Percentiles rank a stretch among this genome's conserved stretches.
Evolutionary conservation across 768 basidiomycete species (phyloP).

Genomic region (Leucocoprinus leucothites): DNA sequence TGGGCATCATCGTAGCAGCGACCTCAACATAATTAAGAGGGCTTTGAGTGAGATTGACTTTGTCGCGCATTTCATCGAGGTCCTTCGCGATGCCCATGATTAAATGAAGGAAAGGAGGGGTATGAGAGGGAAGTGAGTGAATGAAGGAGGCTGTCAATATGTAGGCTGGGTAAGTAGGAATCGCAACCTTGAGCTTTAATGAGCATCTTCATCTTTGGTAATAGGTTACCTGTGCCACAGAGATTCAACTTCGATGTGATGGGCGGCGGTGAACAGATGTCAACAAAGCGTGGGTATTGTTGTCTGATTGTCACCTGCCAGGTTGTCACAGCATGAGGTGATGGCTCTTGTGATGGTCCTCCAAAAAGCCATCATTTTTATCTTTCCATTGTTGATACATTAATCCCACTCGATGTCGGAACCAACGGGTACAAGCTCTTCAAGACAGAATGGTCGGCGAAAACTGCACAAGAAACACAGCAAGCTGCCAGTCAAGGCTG

Average conservation of each 20-base stretch:
- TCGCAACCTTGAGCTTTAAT: too few species aligned
- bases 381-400: background rate
- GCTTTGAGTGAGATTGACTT: background rate
- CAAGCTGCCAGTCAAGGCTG: slow-evolving; percentile 17
- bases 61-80: background rate
- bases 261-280: too few species aligned
- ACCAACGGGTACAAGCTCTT: slow-evolving; percentile 6
- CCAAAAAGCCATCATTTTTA: background rate
- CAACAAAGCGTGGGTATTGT: too few species aligned
- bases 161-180: too few species aligned
- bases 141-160: too few species aligned
- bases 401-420: background rate
- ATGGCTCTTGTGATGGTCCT: background rate
- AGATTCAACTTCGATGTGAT: too few species aligned
- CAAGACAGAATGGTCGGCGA: slow-evolving; percentile 14
- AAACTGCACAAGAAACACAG: slow-evolving; percentile 18
- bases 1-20: slow-evolving; percentile 9
- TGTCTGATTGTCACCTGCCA: too few species aligned
- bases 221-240: too few species aligned
- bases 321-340: too few species aligned
- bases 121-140: too few species aligned
- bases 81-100: background rate
- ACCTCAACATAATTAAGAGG: slow-evolving; percentile 7
- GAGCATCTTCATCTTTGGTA: too few species aligned
- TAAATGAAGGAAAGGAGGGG: background rate